phyloP scores from a whole-genome alignment of 345 rosid genomes.

The Salix brachista region DNA sequence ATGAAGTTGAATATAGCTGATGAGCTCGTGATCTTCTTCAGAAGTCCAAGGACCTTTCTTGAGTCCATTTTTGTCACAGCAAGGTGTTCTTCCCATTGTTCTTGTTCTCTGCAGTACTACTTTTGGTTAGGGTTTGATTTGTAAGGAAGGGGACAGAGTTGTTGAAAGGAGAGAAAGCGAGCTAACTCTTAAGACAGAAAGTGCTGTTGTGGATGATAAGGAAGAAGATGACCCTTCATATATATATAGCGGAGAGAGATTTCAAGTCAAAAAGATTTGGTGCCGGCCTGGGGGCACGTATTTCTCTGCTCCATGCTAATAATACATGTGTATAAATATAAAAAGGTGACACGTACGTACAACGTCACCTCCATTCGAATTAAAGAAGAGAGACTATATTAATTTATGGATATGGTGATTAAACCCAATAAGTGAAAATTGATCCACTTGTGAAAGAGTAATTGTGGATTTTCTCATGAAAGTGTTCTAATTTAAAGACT shows the following conservation, averaged over 20 bases:
- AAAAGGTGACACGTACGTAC: neutral
- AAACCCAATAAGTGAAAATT: neutral
- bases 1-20: conserved; percentile 18
- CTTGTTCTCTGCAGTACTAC: neutral
- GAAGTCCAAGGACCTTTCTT: conserved; percentile 37
- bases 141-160: neutral
- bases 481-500: neutral
- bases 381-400: too few relatives aligned
- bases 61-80: conserved; percentile 33
- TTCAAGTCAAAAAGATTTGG: conserved; percentile 26
- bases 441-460: neutral
- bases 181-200: neutral
- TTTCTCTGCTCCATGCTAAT: neutral
- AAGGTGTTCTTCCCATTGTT: conserved; percentile 34
- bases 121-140: neutral
- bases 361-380: neutral
- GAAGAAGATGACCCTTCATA: neutral
- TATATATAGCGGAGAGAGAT: conserved; percentile 1
- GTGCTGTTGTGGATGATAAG: neutral
- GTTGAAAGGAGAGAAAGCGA: neutral
- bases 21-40: conserved; percentile 30
- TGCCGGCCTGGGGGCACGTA: conserved; percentile 29
- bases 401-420: neutral
- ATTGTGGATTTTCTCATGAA: neutral
- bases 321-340: neutral